These are phyloP conservation scores for Psilocybe tampanensis DNA, from an alignment of 768 basidiomycete genomes.

Conservation along the genomic window DNA sequence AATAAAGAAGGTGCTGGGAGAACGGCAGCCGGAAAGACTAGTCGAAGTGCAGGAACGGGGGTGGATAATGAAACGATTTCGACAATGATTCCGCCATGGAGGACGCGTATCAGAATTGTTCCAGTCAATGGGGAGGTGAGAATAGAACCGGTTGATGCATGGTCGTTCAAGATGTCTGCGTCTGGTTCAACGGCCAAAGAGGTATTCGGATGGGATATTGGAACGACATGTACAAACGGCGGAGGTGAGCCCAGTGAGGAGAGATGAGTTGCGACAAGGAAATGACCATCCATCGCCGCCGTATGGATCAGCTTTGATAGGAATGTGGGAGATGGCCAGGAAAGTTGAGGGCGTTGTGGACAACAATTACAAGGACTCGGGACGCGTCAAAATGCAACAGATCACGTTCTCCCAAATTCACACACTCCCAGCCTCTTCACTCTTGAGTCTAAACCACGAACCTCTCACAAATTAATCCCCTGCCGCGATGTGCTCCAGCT, in stretches of 20 bases:
- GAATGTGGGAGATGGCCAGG: too few relatives aligned
- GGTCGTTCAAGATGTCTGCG: conserved; percentile 60
- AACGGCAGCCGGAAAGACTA: conserved; percentile 75
- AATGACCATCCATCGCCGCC: conserved; percentile 34
- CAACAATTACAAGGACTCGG: conserved; percentile 14
- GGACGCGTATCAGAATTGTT: conserved; percentile 70
- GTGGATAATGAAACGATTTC: conserved; percentile 78
- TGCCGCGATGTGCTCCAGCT: too few relatives aligned
- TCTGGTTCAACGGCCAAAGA: conserved; percentile 47
- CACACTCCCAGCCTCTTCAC: conserved; percentile 13
- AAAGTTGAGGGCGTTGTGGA: too few relatives aligned
- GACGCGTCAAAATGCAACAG: conserved; percentile 26
- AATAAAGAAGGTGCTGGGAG: conserved; percentile 68
- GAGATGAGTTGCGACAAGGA: conserved; percentile 61
- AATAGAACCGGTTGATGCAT: conserved; percentile 67
- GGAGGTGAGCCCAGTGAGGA: conserved; percentile 64
- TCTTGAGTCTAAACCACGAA: not conserved
- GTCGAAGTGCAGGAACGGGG: conserved; percentile 66
- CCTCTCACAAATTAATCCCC: too few relatives aligned
- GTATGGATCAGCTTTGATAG: not conserved
- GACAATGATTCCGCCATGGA: conserved; percentile 73
- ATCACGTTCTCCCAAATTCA: conserved; percentile 25
- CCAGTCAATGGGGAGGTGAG: conserved; percentile 61
- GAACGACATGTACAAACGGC: conserved; percentile 52
- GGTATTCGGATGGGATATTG: conserved; percentile 58